These are phyloP conservation scores for Phytomonas sp. DNA, from an alignment of 208 protist genomes.

Conservation along the genomic window DNA sequence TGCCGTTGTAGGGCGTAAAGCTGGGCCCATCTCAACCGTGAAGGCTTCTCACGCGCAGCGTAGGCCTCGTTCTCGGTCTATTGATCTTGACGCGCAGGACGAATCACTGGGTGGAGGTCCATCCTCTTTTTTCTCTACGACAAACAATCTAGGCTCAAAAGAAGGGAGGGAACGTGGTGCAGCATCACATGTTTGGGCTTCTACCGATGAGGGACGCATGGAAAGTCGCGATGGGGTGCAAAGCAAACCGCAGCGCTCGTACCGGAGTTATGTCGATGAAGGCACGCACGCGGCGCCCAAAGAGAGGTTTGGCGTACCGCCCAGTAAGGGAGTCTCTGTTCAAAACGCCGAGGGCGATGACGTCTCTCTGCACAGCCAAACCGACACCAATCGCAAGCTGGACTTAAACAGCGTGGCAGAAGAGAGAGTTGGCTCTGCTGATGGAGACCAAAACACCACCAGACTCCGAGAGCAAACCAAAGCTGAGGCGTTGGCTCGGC, in stretches of 20 bases:
- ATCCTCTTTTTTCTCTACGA: neutral
- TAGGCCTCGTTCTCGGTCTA: neutral
- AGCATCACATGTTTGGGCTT: neutral
- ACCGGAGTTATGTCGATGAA: neutral
- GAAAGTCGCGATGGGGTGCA: neutral
- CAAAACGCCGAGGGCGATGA: neutral
- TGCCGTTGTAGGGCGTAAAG: no score
- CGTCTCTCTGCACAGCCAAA: neutral
- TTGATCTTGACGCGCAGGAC: neutral
- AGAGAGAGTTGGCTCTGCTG: neutral
- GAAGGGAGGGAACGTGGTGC: neutral
- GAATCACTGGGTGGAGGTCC: neutral
- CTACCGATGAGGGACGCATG: neutral
- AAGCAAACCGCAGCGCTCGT: neutral
- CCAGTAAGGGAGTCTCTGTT: no score
- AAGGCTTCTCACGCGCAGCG: neutral
- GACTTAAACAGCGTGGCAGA: neutral
- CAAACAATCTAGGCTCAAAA: neutral
- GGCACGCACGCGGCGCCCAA: neutral
- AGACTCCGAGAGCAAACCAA: constrained; percentile 23
- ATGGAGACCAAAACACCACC: neutral
- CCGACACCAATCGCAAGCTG: neutral
- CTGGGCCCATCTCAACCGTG: neutral
- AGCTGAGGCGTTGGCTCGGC: constrained; percentile 66
- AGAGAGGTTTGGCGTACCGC: no score